Conservation (phyloP, 2,329 filamentous ascomycete genomes). For the Phaeosphaeriaceae sp. region DNA sequence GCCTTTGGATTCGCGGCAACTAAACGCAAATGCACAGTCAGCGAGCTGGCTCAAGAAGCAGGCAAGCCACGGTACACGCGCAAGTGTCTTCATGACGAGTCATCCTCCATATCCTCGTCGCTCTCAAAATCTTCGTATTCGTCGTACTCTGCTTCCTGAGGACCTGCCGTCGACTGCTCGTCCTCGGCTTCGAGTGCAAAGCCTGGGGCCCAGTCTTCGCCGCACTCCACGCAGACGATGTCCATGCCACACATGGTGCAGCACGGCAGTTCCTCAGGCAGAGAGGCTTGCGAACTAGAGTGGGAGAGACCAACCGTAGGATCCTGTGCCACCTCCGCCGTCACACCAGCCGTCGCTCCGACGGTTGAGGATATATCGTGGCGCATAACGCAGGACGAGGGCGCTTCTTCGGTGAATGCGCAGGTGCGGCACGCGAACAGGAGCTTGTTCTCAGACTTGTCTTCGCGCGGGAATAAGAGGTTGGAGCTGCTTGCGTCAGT, state of each 20-base stretch:
- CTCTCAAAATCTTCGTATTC: constrained; percentile 29
- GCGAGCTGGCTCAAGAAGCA: constrained; percentile 47
- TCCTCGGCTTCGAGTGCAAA: constrained; percentile 55
- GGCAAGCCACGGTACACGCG: constrained; percentile 42
- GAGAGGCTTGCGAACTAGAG: constrained; percentile 37
- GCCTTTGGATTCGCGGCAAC: constrained; percentile 88
- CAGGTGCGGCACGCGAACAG: constrained; percentile 97
- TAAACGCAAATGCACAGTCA: constrained; percentile 57
- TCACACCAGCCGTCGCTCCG: constrained; percentile 95
- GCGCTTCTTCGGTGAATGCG: constrained; percentile 85
- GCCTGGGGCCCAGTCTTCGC: constrained; percentile 52
- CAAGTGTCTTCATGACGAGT: constrained; percentile 38
- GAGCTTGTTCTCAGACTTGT: constrained; percentile 80
- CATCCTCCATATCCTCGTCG: constrained; percentile 40
- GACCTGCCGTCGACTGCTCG: constrained; percentile 32
- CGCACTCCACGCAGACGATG: constrained; percentile 62
- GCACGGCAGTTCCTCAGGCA: constrained; percentile 50
- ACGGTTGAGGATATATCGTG: constrained; percentile 91
- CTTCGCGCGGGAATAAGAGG: constrained; percentile 97
- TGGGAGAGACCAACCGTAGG: constrained; percentile 84
- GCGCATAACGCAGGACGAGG: constrained; percentile 91
- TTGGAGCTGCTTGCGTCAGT: constrained; percentile 70
- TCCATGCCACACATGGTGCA: constrained; percentile 67
- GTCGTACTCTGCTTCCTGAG: constrained; percentile 25
- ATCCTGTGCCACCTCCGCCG: constrained; percentile 95